Evolutionary conservation across 2,329 filamentous ascomycete genomes (phyloP), one percentile per base, ranked within the genome.

Genomic region (Colletotrichum scovillei): DNA sequence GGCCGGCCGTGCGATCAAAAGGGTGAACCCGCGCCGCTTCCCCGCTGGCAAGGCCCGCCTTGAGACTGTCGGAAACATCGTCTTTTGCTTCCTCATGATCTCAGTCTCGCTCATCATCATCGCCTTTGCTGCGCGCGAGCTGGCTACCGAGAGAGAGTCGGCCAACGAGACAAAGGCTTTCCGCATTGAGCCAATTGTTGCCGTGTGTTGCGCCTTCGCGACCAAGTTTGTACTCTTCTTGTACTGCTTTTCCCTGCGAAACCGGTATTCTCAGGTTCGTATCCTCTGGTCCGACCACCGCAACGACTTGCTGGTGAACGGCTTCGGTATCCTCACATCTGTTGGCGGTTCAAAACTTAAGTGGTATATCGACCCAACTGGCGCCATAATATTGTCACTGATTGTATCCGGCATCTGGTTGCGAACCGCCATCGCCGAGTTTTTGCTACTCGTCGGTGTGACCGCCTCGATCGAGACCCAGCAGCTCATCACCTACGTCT

Each of bases 281-380:
- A 98, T 98, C 80, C 86, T 98, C n/a, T 98, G 95, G 95, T 94
- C 97, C 82, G 95, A 98, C 79, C 97, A 99, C 85, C 92, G 97
- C 75, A 98, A 98, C 80, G 97, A 98, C 80, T 88, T 99, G 19
- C 88, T 98, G 78, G 95, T 98, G 88, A 99, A 98, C 81, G 95
- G 94, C 67, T 95, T 97, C 78, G 95, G 93, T 90, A 91, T 98
- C 75, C 84, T 98, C 68, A 98, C 95, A 1, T 95, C 94, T 3
- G 92, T 98, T 22, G 94, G 95, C 69, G 97, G 96, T 52, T 91
- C 92, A 75, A 97, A 97, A 86, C 87, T 98, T 22, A 86, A 87
- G 73, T 98, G 96, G 96, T 98, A 94, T 94, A 91, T 99, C 76
- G 97, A 99, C 84, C 95, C 97, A 0, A 91, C 93, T 85, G 97